Conservation (phyloP, 169 alveolate genomes). For the Eimeria acervulina region DNA sequence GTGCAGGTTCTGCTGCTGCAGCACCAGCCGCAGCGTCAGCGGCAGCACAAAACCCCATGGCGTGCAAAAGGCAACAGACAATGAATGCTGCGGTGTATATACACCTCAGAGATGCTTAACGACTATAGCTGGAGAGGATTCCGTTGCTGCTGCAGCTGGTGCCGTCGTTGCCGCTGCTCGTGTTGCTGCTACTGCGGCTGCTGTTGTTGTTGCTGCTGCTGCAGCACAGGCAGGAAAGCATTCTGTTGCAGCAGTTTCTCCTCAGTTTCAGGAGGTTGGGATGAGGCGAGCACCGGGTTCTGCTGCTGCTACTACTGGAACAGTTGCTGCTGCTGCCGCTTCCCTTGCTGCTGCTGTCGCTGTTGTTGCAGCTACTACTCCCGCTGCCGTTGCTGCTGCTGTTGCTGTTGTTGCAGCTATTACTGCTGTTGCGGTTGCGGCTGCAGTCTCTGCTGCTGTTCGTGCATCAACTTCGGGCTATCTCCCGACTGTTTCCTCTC, state of each 20-base stretch:
- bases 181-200: conserved; percentile 34
- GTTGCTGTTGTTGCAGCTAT: neutral
- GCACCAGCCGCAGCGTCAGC: conserved; percentile 5
- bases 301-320: conserved; percentile 5
- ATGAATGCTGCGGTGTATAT: neutral
- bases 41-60: neutral
- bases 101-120: neutral
- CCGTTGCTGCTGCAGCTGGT: neutral
- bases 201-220: neutral
- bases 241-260: neutral
- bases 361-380: neutral
- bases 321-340: neutral
- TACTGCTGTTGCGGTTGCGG: neutral
- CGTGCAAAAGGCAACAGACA: neutral
- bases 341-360: conserved; percentile 22
- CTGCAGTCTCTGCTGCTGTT: neutral
- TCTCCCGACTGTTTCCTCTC: neutral
- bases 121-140: neutral
- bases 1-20: neutral
- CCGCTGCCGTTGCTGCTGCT: neutral
- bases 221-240: neutral
- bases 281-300: no score
- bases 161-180: conserved; percentile 16
- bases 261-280: neutral
- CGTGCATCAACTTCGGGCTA: neutral